Base-by-base conservation (phyloP, 768 basidiomycete species). In the Erythrobasidium yunnanense region DNA sequence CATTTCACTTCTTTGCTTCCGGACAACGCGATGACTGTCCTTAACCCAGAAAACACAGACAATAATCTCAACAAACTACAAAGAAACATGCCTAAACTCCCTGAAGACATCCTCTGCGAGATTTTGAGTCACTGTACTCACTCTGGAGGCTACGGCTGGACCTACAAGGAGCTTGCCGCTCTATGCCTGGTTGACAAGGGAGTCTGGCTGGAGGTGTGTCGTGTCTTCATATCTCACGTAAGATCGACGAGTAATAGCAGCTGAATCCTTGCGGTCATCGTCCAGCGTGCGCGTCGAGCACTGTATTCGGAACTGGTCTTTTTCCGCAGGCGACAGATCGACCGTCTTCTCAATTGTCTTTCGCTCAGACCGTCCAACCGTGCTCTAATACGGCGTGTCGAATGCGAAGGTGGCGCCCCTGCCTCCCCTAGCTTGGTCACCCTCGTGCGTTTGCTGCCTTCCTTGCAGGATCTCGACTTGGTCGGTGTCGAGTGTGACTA, bases 121-220 rank as follows among this genome's bases (percentile, higher is more conserved):
- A 60, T 60, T 38, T 32, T 60, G 5, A 42, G n/a, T 15, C 57
- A 60, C 23, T 60, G 57, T n/a, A n/a, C n/a, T n/a, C n/a, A n/a
- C n/a, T n/a, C n/a, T 20, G 27, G 30, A 45, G 38, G 57, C 34
- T 46, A 23, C 5, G 15, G n/a, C 27, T 60, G 57, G 57, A 42
- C 33, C 42, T 46, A 42, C 23, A 34, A 45, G n/a, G 57, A 60
- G n/a, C 22, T 60, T n/a, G 57, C 57, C 17, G 15, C n/a, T 11
- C 38, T 60, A 27, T 60, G 57, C 42, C 22, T n/a, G 2, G 22
- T 60, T 23, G 29, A 60, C 30, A 20, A 20, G 11, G 42, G n/a
- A n/a, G n/a, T n/a, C n/a, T n/a, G n/a, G n/a, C n/a, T n/a, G n/a
- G n/a, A n/a, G n/a, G n/a, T n/a, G n/a, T n/a, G n/a, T n/a, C n/a